Percentiles rank a stretch among this genome's conserved stretches.
Conservation (phyloP, 768 basidiomycete species). For the Lactifluus rugatus region DNA sequence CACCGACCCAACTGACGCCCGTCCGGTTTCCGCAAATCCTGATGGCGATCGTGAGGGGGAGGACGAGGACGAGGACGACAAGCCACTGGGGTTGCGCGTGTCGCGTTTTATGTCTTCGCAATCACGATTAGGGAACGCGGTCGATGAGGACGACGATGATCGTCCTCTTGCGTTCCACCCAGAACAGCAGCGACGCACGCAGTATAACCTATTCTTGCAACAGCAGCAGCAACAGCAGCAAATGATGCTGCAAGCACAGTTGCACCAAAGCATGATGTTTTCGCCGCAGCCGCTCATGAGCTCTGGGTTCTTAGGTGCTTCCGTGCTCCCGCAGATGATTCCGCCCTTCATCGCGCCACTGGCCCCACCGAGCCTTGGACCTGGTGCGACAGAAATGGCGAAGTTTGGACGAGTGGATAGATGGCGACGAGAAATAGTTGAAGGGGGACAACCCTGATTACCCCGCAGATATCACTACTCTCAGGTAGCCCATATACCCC, state of each 20-base stretch:
- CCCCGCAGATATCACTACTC: no score
- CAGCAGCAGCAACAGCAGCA: slow-evolving; percentile 49
- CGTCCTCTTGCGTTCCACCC: slow-evolving; percentile 63
- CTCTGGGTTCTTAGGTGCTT: slow-evolving; percentile 56
- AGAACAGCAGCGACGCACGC: slow-evolving; percentile 69
- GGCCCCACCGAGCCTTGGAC: slow-evolving; percentile 43
- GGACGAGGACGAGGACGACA: slow-evolving; percentile 57
- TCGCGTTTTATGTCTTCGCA: slow-evolving; percentile 33
- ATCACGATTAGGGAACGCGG: background rate
- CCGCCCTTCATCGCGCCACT: slow-evolving; percentile 32
- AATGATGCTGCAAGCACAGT: slow-evolving; percentile 38
- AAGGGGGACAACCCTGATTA: slow-evolving; percentile 36
- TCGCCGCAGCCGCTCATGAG: slow-evolving; percentile 56
- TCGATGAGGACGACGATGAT: slow-evolving; percentile 39
- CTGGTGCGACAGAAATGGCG: slow-evolving; percentile 50
- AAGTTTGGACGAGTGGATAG: slow-evolving; percentile 68
- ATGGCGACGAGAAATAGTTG: slow-evolving; percentile 74
- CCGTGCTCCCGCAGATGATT: slow-evolving; percentile 30
- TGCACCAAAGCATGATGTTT: slow-evolving; percentile 70
- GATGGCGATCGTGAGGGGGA: slow-evolving; percentile 36
- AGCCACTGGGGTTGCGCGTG: slow-evolving; percentile 61
- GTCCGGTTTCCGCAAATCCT: slow-evolving; percentile 14
- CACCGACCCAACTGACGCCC: slow-evolving; percentile 29
- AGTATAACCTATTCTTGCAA: slow-evolving; percentile 34
- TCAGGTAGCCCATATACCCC: background rate